Conservation (phyloP, 176 grass and related monocot species). For the Aegilops sharonensis region DNA sequence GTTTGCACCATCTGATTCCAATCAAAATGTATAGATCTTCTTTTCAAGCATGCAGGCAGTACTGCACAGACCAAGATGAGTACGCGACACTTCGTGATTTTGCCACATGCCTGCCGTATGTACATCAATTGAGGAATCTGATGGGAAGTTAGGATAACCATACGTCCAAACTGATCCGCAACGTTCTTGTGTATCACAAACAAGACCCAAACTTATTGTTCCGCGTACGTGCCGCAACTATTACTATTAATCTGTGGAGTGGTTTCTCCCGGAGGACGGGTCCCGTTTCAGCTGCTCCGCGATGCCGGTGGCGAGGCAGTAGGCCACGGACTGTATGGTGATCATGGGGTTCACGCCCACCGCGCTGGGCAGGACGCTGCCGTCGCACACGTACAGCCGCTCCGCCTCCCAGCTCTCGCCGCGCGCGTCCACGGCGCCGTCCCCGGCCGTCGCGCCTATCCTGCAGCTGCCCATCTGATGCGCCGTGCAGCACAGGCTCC, state of each 20-base stretch:
- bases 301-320: constrained; percentile 71
- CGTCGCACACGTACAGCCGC: constrained; percentile 79
- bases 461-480: constrained; percentile 91
- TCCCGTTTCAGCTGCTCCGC: constrained; percentile 37
- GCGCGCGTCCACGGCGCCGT: constrained; percentile 63
- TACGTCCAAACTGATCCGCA: background rate
- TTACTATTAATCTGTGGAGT: background rate
- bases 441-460: constrained; percentile 56
- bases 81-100: background rate
- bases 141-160: background rate
- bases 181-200: background rate
- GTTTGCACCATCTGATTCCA: too few relatives aligned
- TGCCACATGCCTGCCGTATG: background rate
- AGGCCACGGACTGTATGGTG: constrained; percentile 81
- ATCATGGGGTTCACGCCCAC: constrained; percentile 92
- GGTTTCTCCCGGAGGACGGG: background rate
- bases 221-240: background rate
- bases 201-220: background rate
- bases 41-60: too few relatives aligned
- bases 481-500: constrained; percentile 64
- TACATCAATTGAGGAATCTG: background rate
- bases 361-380: constrained; percentile 64
- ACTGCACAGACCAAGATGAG: background rate
- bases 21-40: too few relatives aligned
- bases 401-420: constrained; percentile 89